phyloP scores from a whole-genome alignment of 2,329 filamentous ascomycete species.

The Beauveria caledonica region DNA sequence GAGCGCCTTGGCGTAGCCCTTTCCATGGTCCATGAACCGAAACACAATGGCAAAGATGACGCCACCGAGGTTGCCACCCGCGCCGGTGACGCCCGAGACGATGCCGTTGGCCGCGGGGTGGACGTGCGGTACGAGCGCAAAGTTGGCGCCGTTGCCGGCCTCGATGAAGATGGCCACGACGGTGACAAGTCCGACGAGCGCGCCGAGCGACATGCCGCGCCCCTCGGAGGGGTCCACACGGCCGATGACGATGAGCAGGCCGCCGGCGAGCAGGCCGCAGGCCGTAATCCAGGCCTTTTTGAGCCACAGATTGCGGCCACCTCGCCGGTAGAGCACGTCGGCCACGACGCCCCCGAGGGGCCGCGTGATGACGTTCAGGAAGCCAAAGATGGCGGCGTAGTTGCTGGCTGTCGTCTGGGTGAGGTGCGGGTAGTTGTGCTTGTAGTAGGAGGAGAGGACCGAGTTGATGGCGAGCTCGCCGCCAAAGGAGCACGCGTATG shows the following conservation, averaged over 20 bases:
- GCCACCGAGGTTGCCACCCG: constrained; percentile 75
- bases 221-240: constrained; percentile 53
- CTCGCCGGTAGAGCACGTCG: constrained; percentile 39
- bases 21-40: constrained; percentile 61
- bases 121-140: constrained; percentile 78
- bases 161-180: constrained; percentile 77
- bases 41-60: constrained; percentile 74
- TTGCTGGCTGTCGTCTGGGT: constrained; percentile 47
- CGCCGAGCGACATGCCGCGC: constrained; percentile 28
- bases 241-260: constrained; percentile 53
- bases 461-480: constrained; percentile 55
- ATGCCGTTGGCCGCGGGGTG: constrained; percentile 73
- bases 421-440: constrained; percentile 50
- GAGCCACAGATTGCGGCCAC: constrained; percentile 26
- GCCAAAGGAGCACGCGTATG: constrained; percentile 58
- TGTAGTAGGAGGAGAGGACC: constrained; percentile 50
- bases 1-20: constrained; percentile 59
- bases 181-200: constrained; percentile 69
- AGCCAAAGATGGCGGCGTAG: constrained; percentile 66
- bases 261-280: constrained; percentile 54
- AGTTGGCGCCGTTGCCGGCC: constrained; percentile 79
- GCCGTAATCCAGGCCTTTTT: constrained; percentile 38
- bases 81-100: constrained; percentile 71
- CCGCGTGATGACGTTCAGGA: constrained; percentile 61
- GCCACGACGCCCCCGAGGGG: constrained; percentile 55